phyloP scores from a whole-genome alignment of 768 basidiomycete genomes.

The Lactarius akahatsu region DNA sequence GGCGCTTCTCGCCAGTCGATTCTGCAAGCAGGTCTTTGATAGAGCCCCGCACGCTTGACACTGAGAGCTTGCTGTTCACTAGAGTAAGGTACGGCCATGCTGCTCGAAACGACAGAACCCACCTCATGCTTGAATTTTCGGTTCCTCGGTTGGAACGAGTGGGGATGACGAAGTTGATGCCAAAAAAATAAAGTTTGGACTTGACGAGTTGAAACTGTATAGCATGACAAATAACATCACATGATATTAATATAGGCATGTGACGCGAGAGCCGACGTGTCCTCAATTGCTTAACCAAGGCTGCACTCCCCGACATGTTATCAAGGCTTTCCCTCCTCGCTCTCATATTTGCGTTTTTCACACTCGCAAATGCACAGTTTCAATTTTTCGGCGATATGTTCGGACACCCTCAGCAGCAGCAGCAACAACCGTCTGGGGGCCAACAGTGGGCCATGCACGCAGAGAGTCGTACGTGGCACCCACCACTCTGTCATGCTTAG shows the following conservation, averaged over 20 bases:
- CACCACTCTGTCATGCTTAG: neutral
- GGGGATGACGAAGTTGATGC: slow-evolving; percentile 1
- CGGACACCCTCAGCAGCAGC: slow-evolving; percentile 27
- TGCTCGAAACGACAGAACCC: neutral
- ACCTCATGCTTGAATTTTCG: slow-evolving; percentile 30
- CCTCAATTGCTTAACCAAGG: neutral
- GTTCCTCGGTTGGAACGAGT: slow-evolving; percentile 8
- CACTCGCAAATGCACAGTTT: slow-evolving; percentile 25
- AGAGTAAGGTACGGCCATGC: neutral
- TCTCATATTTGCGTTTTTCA: slow-evolving; percentile 14
- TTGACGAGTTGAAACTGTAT: slow-evolving; percentile 13
- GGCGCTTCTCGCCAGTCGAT: slow-evolving; percentile 83
- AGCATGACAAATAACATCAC: slow-evolving; percentile 16
- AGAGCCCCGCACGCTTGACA: slow-evolving; percentile 99
- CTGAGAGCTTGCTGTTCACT: slow-evolving; percentile 77
- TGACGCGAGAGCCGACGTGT: neutral
- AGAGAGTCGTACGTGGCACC: slow-evolving; percentile 23
- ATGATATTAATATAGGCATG: too few relatives aligned
- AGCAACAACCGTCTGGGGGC: slow-evolving; percentile 27
- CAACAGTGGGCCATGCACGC: slow-evolving; percentile 28
- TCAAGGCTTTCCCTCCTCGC: slow-evolving; percentile 12
- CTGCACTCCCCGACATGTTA: neutral
- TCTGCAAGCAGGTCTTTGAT: slow-evolving; percentile 87
- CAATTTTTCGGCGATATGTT: slow-evolving; percentile 31
- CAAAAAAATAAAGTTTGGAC: slow-evolving; percentile 24